Conservation (phyloP, 306 rosid genomes). For the Trifolium dubium region DNA sequence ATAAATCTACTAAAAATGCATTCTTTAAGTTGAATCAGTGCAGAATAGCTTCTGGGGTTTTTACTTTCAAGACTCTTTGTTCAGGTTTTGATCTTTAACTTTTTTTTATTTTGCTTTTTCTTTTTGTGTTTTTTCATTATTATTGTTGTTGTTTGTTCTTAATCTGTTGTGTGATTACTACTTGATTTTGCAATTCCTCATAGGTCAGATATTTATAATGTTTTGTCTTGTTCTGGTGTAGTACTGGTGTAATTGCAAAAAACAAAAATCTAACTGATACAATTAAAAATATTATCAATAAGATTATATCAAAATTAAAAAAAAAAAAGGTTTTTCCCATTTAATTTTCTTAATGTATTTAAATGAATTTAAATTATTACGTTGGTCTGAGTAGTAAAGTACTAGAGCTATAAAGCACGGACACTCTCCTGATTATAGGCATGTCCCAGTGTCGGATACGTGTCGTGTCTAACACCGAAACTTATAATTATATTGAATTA, state of each 20-base stretch:
- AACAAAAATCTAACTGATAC: neutral
- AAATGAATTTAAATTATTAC: neutral
- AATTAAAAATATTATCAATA: neutral
- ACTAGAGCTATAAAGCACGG: too few relatives aligned
- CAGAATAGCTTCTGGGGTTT: slow-evolving; percentile 17
- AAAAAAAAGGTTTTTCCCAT: neutral
- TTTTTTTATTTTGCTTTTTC: neutral
- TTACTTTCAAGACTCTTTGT: neutral
- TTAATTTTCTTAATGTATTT: neutral
- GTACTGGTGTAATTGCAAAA: neutral
- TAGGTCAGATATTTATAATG: neutral
- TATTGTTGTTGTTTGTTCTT: neutral
- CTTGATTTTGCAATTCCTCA: neutral
- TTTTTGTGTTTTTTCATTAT: neutral
- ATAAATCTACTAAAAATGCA: neutral
- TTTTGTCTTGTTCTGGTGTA: neutral
- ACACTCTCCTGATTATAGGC: too few relatives aligned
- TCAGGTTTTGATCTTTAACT: neutral
- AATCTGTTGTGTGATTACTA: neutral
- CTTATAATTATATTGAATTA: too few relatives aligned
- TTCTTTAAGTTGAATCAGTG: neutral
- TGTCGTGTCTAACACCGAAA: too few relatives aligned
- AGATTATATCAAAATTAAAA: too few relatives aligned
- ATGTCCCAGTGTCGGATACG: too few relatives aligned
- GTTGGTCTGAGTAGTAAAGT: neutral